Percentiles rank a stretch among this genome's conserved stretches.
These are phyloP conservation scores for Penicillium sp. DNA, from an alignment of 2,329 filamentous ascomycete species.

Conservation along the genomic window DNA sequence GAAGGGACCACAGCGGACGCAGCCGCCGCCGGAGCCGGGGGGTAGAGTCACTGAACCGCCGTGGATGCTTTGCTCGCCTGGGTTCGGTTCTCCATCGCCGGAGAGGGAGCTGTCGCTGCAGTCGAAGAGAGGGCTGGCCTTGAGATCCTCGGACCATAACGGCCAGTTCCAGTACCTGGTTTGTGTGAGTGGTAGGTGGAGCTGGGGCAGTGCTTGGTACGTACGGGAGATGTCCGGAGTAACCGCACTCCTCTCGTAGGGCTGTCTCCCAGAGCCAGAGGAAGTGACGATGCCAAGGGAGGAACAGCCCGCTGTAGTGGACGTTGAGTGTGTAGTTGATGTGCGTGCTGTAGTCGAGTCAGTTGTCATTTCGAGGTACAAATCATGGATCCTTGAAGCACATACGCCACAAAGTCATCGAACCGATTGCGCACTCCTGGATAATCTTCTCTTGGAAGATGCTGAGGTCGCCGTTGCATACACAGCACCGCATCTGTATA, in stretches of 20 bases:
- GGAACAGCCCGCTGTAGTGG: constrained; percentile 25
- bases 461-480: constrained; percentile 18
- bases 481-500: constrained; percentile 29
- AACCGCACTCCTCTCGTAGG: constrained; percentile 36
- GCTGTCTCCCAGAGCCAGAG: constrained; percentile 29
- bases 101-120: constrained; percentile 45
- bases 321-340: constrained; percentile 28
- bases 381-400: background rate
- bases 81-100: constrained; percentile 43
- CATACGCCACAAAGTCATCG: constrained; percentile 32
- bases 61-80: constrained; percentile 18
- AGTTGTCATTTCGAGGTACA: background rate
- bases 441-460: constrained; percentile 19
- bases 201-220: background rate
- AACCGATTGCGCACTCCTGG: constrained; percentile 26
- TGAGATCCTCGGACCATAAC: constrained; percentile 35
- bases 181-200: background rate
- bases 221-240: constrained; percentile 29
- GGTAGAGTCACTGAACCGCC: constrained; percentile 41
- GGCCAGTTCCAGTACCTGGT: constrained; percentile 48
- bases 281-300: constrained; percentile 36
- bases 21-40: constrained; percentile 38
- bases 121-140: constrained; percentile 47
- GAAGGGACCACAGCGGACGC: constrained; percentile 36
- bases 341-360: constrained; percentile 14